These are phyloP conservation scores for Cucurbita maxima DNA, from an alignment of 306 rosid species.

Conservation along the genomic window DNA sequence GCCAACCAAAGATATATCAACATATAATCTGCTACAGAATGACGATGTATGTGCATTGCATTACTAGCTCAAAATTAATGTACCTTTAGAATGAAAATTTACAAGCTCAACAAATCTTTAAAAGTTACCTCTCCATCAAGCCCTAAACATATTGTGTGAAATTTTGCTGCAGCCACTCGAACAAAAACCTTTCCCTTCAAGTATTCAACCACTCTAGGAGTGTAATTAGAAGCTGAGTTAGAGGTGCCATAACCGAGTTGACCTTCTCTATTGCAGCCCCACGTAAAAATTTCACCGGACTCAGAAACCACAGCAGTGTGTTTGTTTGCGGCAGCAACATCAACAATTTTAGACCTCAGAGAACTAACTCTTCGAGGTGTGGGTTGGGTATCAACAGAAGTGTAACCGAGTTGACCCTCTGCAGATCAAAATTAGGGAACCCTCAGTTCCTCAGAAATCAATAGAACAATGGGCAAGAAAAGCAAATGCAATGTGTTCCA, in stretches of 20 bases:
- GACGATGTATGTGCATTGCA: background rate
- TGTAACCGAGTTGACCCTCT: constrained; percentile 99
- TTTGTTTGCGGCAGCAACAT: constrained; percentile 93
- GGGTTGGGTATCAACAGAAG: constrained; percentile 91
- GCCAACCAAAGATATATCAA: background rate
- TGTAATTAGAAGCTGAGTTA: constrained; percentile 89
- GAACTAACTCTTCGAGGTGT: constrained; percentile 86
- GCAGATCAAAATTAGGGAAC: constrained; percentile 13
- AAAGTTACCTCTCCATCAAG: constrained; percentile 84
- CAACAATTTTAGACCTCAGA: constrained; percentile 56
- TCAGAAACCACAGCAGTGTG: constrained; percentile 91
- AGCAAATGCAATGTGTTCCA: background rate
- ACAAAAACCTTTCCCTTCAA: constrained; percentile 71
- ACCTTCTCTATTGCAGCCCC: constrained; percentile 96
- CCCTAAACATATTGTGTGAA: constrained; percentile 86
- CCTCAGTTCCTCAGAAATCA: background rate
- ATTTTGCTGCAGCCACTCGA: constrained; percentile 73
- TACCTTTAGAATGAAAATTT: background rate
- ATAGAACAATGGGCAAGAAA: background rate
- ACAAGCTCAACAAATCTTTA: constrained; percentile 7
- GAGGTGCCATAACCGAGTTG: constrained; percentile 98
- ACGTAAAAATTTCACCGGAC: constrained; percentile 76
- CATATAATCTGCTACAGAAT: background rate
- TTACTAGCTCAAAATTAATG: background rate
- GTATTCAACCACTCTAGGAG: constrained; percentile 80